Evolutionary conservation across 305 asterid genomes (phyloP), one percentile per base, ranked within the genome.

Genomic region (Fraxinus baroniana): DNA sequence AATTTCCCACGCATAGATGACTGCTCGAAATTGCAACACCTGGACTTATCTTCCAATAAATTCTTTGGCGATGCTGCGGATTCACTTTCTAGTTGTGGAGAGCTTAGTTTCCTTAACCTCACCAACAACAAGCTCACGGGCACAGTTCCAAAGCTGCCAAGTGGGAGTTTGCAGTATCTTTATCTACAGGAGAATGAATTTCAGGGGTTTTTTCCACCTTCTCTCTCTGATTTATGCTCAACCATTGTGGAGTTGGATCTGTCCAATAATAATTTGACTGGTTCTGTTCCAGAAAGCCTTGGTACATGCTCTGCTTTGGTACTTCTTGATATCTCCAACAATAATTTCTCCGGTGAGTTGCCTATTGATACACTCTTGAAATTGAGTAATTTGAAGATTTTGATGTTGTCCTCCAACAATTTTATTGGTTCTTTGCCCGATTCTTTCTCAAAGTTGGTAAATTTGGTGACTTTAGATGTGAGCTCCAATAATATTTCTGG

Each of bases 41-140:
- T 95, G 86, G 98, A 95, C 82, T 88, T 94, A n/a, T 92, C 98
- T 22, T 91, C 97, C 75, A 95, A 95, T 66, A 93, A 84, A 81
- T 87, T 95, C 83, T 74, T 1, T 81, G 98, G 98, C 73, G 92
- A 81, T 2, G 84, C 92, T 74, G 94, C 90, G 2, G 41, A 80
- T 85, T 85, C 94, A 0, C 90, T 95, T 62, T 86, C 94, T 76
- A 52, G 85, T 0, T 95, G 98, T 74, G 87, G 62, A 78, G 90
- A 89, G 76, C 89, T 95, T 77, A 88, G 80, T 30, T 93, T 88
- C 79, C 91, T 94, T 30, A 95, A 95, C 73, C 92, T 95, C 86
- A 95, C 99, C 71, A 84, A 60, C 73, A 95, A 95, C 78, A 86
- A 73, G 75, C 91, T 95, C 84, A 78, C 90, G 0, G 98, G 98